Evolutionary conservation across 176 grass and related monocot species (phyloP).

Genomic region (Leersia perrieri): DNA sequence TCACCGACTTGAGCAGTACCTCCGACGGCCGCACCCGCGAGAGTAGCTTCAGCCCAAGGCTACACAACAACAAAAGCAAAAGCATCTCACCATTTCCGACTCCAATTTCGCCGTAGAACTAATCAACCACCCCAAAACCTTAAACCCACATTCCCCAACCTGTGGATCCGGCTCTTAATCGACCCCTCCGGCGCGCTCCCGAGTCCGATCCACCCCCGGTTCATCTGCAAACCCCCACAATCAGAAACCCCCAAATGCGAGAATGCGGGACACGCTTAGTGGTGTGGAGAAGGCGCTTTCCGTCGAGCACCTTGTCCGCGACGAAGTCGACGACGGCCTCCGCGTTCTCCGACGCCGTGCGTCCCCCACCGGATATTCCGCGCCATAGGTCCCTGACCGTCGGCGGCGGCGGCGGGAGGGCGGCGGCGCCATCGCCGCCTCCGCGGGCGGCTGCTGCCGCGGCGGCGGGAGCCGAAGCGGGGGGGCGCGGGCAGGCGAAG

Average conservation of each 20-base stretch:
- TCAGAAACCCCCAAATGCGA: neutral
- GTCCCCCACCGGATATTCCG: slow-evolving; percentile 33
- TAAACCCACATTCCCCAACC: slow-evolving; percentile 46
- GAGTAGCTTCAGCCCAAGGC: slow-evolving; percentile 76
- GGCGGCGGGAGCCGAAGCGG: neutral
- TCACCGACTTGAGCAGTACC: slow-evolving; percentile 82
- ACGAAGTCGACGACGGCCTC: slow-evolving; percentile 69
- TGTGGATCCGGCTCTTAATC: slow-evolving; percentile 83
- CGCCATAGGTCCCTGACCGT: slow-evolving; percentile 65
- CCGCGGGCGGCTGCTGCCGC: neutral
- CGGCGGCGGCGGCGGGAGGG: slow-evolving; percentile 29
- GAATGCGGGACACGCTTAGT: neutral
- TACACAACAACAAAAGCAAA: slow-evolving; percentile 32
- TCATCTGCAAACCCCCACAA: slow-evolving; percentile 50
- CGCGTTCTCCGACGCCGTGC: slow-evolving; percentile 54
- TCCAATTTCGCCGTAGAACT: neutral
- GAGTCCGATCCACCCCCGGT: slow-evolving; percentile 69
- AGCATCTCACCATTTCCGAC: slow-evolving; percentile 13
- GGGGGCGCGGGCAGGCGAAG: slow-evolving; percentile 42
- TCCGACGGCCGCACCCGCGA: slow-evolving; percentile 82
- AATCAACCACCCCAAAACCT: slow-evolving; percentile 2
- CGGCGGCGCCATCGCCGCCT: neutral
- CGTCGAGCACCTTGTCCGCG: slow-evolving; percentile 60
- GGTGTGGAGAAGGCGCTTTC: neutral
- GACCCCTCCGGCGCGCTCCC: slow-evolving; percentile 80